phyloP scores from a whole-genome alignment of 495 filamentous ascomycete species.

The Aspergillus ostianus region DNA sequence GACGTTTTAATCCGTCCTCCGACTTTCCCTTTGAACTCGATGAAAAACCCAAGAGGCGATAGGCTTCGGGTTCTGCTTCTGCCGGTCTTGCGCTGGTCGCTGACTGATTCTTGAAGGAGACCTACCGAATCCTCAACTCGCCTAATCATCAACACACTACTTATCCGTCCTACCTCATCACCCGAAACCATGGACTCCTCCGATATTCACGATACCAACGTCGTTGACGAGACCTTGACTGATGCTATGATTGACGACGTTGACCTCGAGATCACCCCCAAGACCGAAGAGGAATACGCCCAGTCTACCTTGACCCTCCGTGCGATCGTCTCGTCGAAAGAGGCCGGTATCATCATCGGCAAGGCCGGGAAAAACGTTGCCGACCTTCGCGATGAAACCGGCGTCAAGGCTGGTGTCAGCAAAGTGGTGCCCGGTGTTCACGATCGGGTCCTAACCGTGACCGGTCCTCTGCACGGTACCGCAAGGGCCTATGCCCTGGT shows the following conservation, averaged over 20 bases:
- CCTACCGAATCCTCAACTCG: background rate
- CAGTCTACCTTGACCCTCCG: conserved; percentile 86
- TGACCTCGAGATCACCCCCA: conserved; percentile 68
- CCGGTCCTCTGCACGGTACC: conserved; percentile 79
- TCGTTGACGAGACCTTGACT: conserved; percentile 44
- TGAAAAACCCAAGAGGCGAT: background rate
- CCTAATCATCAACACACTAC: background rate
- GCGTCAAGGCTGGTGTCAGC: conserved; percentile 95
- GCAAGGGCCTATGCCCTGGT: conserved; percentile 92
- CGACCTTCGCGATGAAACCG: conserved; percentile 93
- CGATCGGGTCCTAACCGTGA: conserved; percentile 94
- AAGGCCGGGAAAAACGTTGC: conserved; percentile 98
- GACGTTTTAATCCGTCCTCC: background rate
- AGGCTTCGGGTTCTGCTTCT: background rate
- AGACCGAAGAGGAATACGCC: conserved; percentile 95
- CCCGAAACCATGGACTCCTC: conserved; percentile 45
- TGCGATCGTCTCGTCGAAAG: conserved; percentile 97
- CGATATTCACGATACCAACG: conserved; percentile 45
- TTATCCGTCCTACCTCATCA: background rate
- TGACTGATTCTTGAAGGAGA: background rate
- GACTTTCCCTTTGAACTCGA: background rate
- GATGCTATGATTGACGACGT: conserved; percentile 55
- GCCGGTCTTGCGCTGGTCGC: background rate
- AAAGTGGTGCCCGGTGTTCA: conserved; percentile 97
- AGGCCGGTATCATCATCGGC: conserved; percentile 97